Evolutionary conservation across 2,329 filamentous ascomycete species (phyloP), one percentile per base, ranked within the genome.

Genomic region (Elsinoe arachidis): DNA sequence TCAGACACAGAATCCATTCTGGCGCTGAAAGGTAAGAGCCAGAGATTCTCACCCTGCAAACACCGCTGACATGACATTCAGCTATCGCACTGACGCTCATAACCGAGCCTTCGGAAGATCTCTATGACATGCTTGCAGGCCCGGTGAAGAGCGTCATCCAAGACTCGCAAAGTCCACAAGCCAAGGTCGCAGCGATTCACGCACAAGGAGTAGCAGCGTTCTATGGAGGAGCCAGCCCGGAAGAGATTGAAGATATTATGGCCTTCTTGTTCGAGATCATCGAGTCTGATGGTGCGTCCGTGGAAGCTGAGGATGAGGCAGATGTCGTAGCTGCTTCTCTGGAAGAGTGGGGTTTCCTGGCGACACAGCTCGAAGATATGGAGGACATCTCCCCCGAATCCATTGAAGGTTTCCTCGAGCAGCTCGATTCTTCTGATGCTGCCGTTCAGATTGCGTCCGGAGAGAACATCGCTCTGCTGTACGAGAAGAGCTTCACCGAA

Each of bases 401-500:
- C 14, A 80, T 93, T 64, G 87, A 93, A 55, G 84, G 86, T 1
- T 90, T 96, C 64, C 84, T 88, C 41, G 90, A 95, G 49, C 90
- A 95, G 70, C 84, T 96, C 15, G 84, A 91, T 59, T 90, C 87
- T 68, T 78, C 78, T 33, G 84, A 90, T 59, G 75, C 83, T 0
- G 76, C 80, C 7, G 87, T 95, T 1, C 88, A 93, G 66, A 83
- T 89, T 46, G 83, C 86, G 2, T 86, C 89, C 0, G 89, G 86
- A 2, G 82, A 86, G 66, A 88, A 88, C 68, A 90, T 95, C 59
- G 90, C 90, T 0, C 76, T 95, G 9, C 76, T 95, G 10, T 92
- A 88, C 65, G 90, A 96, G 70, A 86, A 87, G 61, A 81, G 79
- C 59, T 83, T 80, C 68, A 81, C 79, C 0, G 76, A 78, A 35